Base-by-base conservation (phyloP, 306 rosid species). In the Trichosanthes cucumerina region DNA sequence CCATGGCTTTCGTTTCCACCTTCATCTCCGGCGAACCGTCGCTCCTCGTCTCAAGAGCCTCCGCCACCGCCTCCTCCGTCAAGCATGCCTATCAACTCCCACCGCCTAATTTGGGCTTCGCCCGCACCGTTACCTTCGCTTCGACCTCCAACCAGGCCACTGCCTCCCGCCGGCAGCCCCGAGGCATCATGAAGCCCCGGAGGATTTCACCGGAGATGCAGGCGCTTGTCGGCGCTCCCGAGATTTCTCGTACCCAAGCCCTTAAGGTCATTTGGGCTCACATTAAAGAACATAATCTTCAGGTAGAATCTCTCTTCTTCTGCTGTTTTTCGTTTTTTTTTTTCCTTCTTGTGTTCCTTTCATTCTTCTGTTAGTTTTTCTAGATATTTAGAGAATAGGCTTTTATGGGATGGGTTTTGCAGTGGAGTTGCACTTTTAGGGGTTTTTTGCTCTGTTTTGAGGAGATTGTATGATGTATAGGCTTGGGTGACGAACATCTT, bases 191-290 rank as follows among this genome's bases (percentile, higher is more conserved):
- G 99, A 91, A 84, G 80, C 98, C 98, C 9, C 84, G 85, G 34
- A 87, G 81, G 46, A 75, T 96, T 38, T 85, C 98, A 28, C 98
- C 93, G 3, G 99, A 96, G 90, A 91, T 96, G 99, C 88, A 88
- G 64, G 96, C 84, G 44, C 85, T 96, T 33, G 89, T 89, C 36
- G 99, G 99, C 31, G 87, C 77, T 76, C 89, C 93, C 0, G 98
- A 96, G 84, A 90, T 96, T 83, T 82, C 99, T 47, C 93, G 99
- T 50, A 89, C 99, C 41, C 93, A 92, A 83, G 99, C 91, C 18
- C 98, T 96, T 81, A 96, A 96, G 79, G 82, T 31, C 44, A 92
- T 96, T 77, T 96, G 99, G 99, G 93, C 97, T 66, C 86, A 96
- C 87, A 96, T 96, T 84, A 96, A 96, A 91, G 88, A 82, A 26